Base-by-base conservation (phyloP, 768 basidiomycete species). In the Candolleomyces efflorescens region DNA sequence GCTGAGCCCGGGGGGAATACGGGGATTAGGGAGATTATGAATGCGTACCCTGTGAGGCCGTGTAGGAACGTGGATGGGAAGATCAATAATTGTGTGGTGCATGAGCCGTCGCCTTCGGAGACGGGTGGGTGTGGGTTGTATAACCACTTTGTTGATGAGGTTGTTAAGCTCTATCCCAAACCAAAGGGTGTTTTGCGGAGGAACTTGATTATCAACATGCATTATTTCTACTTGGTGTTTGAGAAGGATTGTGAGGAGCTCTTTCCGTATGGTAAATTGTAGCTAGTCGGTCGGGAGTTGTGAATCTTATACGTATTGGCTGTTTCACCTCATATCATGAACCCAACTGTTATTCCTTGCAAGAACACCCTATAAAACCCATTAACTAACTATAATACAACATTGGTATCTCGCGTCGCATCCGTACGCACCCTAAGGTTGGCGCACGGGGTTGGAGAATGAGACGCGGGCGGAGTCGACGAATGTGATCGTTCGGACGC, bases 91-190 rank as follows among this genome's bases (percentile, higher is more conserved):
- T 63, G 59, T 45, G 54, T 62, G 36, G 38, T 23, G 17, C 59
- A 60, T 36, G 52, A 58, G 20, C 54, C 44, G 5, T 59, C 59
- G 5, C 59, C 63, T 37, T 32, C 32, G 32, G 49, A 55, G 27
- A 54, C 59, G 26, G 18, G 52, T 36, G 51, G 27, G 5, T 64
- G 62, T 49, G 22, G 37, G 20, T 18, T 63, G 18, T 65, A 65
- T 43, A 39, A 44, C 17, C 24, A 59, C 36, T 61, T 59, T 44
- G 59, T 60, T 10, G 57, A 61, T 27, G n/a, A 48, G 17, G 59
- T 60, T 3, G 47, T 65, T 17, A 38, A 23, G 7, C 37, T 63
- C 17, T 65, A 65, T 37, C 64, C 64, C 15, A 63, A 59, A 41
- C 64, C 64, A 3, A 58, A 43, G 17, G 59, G 61, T 11, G 53